Evolutionary conservation across 768 basidiomycete species (phyloP).

Genomic region (Daedalea quercina): DNA sequence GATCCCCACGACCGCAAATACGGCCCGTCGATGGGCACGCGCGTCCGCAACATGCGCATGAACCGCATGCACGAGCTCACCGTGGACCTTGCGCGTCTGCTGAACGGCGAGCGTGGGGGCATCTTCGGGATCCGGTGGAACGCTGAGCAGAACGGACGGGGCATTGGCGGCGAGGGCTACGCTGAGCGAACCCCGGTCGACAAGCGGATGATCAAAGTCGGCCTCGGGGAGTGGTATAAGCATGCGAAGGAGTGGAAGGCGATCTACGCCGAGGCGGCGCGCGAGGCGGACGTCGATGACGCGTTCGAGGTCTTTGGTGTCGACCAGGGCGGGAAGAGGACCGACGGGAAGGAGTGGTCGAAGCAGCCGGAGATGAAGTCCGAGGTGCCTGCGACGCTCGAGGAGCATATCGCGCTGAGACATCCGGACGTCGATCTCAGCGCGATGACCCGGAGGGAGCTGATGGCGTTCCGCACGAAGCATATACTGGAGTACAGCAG

Average conservation of each 20-base stretch:
- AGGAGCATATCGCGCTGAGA: neutral
- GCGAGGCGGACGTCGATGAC: slow-evolving; percentile 14
- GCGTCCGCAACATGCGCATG: slow-evolving; percentile 30
- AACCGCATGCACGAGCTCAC: slow-evolving; percentile 26
- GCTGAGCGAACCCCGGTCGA: slow-evolving; percentile 24
- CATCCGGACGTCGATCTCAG: neutral
- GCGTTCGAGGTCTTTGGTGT: slow-evolving; percentile 22
- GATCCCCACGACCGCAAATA: slow-evolving; percentile 27
- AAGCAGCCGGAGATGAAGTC: neutral
- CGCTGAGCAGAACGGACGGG: slow-evolving; percentile 25
- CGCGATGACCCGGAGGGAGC: neutral
- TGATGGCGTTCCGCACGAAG: neutral
- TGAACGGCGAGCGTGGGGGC: slow-evolving; percentile 33
- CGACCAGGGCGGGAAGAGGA: slow-evolving; percentile 19
- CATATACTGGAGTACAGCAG: neutral
- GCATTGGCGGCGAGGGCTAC: slow-evolving; percentile 31
- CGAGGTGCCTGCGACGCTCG: neutral
- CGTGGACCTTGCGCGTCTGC: slow-evolving; percentile 21
- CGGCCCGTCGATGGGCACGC: slow-evolving; percentile 22
- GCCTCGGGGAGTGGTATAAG: slow-evolving; percentile 28
- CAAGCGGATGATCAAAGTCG: slow-evolving; percentile 27
- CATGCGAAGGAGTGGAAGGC: slow-evolving; percentile 19
- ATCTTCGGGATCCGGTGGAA: slow-evolving; percentile 30
- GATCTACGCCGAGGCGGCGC: slow-evolving; percentile 9
- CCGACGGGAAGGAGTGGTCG: slow-evolving; percentile 16